Base-by-base conservation (phyloP, 192 early-diverging fungal species). In the Coemansia sp. region DNA sequence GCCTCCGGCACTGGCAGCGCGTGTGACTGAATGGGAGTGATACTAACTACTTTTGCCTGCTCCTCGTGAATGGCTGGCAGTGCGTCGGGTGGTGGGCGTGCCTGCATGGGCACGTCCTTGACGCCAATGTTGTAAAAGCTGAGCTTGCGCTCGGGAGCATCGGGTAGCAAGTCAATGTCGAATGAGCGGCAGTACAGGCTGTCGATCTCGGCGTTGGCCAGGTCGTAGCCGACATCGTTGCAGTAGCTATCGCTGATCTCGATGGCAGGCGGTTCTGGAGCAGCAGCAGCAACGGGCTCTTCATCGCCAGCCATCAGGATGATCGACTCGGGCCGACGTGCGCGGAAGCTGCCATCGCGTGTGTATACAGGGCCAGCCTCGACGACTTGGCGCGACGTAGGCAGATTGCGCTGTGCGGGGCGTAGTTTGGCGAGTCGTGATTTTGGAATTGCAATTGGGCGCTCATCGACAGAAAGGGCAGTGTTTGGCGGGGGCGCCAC, bases 141-240 rank as follows among this genome's bases (percentile, higher is more conserved):
- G 13, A 73, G 24, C 16, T 64, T 66, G 67, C 79, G 79, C 37
- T 66, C 61, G 17, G 79, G 79, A 4, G 70, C 67, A 16, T 81
- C 79, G 29, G 79, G 79, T 17, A 81, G 67, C 65, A 69, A 56
- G 41, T 81, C 74, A 44, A 76, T 59, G 45, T 81, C 79, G 67
- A 82, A 82, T 11, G 74, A 77, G 45, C 62, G 62, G 41, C 71
- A 70, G 50, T 64, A 73, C 48, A 59, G 34, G 44, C 72, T 74
- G 70, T 70, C 71, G 11, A 82, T 66, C 14, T 69, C 65, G 6
- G 54, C 59, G 27, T 61, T 57, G 36, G 44, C 71, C 62, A 82
- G 62, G 57, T 82, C 79, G 13, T 71, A 82, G 21, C 79, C 79
- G 3, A 54, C 21, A 29, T 82, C 79, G 51, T 70, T 60, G 33